A percentile compares a stretch with the other conserved stretches of the same genome.
Evolutionary conservation across 83 land plant genomes (phyloP).

Genomic region (Diphasiastrum complanatum): DNA sequence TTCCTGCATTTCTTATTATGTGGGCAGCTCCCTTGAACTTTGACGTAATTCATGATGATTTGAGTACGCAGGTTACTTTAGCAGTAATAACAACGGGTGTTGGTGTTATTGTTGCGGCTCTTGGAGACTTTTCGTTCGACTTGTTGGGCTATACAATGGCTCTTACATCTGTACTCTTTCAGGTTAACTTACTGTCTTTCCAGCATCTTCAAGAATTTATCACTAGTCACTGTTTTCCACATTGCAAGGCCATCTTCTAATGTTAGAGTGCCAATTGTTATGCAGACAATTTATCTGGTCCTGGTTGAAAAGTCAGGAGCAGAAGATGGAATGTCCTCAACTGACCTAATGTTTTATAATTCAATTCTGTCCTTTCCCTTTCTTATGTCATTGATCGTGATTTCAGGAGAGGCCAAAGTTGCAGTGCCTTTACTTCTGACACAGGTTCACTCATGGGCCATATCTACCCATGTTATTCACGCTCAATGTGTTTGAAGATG

Average conservation of each 20-base stretch:
- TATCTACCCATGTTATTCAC: constrained; percentile 1
- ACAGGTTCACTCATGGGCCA: constrained; percentile 64
- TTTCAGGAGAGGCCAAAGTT: constrained; percentile 57
- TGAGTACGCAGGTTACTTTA: constrained; percentile 56
- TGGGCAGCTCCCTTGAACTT: background rate
- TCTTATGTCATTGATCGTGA: constrained; percentile 50
- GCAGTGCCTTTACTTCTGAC: constrained; percentile 48
- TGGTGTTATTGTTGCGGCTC: constrained; percentile 81
- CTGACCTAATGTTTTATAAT: constrained; percentile 81
- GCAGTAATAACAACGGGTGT: constrained; percentile 60
- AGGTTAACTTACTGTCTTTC: constrained; percentile 38
- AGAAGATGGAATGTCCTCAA: constrained; percentile 80
- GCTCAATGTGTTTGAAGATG: background rate
- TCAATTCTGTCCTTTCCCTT: constrained; percentile 63
- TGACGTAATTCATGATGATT: background rate
- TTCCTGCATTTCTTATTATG: background rate
- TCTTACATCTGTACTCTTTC: constrained; percentile 78
- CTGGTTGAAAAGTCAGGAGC: constrained; percentile 85
- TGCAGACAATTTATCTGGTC: constrained; percentile 80
- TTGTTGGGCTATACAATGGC: constrained; percentile 74
- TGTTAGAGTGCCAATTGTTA: background rate
- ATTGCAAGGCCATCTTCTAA: background rate
- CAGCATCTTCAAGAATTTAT: background rate
- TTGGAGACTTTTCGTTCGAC: constrained; percentile 88
- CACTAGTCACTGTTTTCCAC: background rate